A percentile compares a stretch with the other conserved stretches of the same genome.
phyloP scores from a whole-genome alignment of 371 early-diverging fungal genomes.

The Apophysomyces trapeziformis region DNA sequence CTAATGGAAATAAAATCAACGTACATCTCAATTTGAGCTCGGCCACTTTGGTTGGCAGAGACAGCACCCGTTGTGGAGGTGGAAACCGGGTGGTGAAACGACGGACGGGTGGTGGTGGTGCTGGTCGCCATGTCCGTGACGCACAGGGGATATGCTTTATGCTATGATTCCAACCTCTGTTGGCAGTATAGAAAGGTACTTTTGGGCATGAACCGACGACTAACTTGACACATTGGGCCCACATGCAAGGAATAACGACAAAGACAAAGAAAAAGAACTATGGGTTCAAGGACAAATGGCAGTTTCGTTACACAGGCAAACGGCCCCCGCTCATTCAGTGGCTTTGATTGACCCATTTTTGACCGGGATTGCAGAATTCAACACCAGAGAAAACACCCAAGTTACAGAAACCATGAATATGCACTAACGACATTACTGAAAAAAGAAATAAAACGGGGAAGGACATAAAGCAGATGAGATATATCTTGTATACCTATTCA shows the following conservation, averaged over 20 bases:
- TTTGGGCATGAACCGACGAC: background rate
- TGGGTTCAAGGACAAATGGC: background rate
- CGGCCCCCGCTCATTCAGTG: background rate
- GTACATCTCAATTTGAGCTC: constrained; percentile 41
- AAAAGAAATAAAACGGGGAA: no score
- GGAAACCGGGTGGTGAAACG: background rate
- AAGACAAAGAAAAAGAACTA: background rate
- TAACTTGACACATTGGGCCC: constrained; percentile 3
- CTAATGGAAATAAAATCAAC: background rate
- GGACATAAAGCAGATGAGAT: no score
- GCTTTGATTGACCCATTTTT: no score
- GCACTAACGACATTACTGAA: no score
- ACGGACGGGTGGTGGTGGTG: background rate
- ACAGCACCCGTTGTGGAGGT: background rate
- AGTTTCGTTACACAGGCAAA: background rate
- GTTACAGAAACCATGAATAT: no score
- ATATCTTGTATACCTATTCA: no score
- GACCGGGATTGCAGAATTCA: no score
- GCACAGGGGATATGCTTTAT: no score
- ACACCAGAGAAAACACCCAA: no score
- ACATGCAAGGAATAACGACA: background rate
- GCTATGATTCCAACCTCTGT: background rate
- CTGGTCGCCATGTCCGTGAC: no score
- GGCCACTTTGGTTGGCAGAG: constrained; percentile 30
- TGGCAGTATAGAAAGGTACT: background rate